Evolutionary conservation across 1,139 yeast genomes (phyloP), one percentile per base, ranked within the genome.

Genomic region (Kodamaea arcana): DNA sequence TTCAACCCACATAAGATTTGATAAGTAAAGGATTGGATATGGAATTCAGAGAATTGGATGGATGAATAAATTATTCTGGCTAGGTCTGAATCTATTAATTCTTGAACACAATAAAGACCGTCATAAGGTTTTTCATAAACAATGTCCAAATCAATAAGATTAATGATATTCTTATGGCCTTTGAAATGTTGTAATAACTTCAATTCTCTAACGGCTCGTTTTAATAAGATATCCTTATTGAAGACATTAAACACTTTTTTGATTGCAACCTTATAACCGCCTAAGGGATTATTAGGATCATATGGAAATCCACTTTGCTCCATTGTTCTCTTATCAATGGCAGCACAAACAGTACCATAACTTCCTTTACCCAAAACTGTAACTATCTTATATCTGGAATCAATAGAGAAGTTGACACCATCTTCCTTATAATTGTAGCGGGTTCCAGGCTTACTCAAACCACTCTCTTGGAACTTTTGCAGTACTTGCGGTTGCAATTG

Each of bases 331-430:
- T 72, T 60, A 54, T 90, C 96, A 10, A 80, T 54, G 0, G 94
- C 97, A 4, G 87, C 75, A 48, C 92, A 83, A 3, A 92, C 97
- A 0, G 82, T 77, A 1, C 97, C 97, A 55, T 86, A 90, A 0
- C 95, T 80, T 0, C 97, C 97, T 46, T 81, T 78, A 0, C 97
- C 97, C 32, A 90, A 66, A 2, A 81, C 71, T 28, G 73, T 70
- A 26, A 74, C 61, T 11, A 90, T 67, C 36, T 72, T 69, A 57
- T 88, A 92, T 31, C 86, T 63, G 2, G 74, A 59, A 40, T 82
- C 83, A 30, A 86, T 67, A 27, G 78, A 77, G 55, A 88, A 85
- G 36, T 77, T 70, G 4, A 72, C 69, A 1, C 49, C 50, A 4
- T 40, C 38, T 9, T 41, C 41, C n/a, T 33, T 24, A 32, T 35